Base-by-base conservation (phyloP, 2,329 filamentous ascomycete genomes). In the Trichoderma brevicompactum region DNA sequence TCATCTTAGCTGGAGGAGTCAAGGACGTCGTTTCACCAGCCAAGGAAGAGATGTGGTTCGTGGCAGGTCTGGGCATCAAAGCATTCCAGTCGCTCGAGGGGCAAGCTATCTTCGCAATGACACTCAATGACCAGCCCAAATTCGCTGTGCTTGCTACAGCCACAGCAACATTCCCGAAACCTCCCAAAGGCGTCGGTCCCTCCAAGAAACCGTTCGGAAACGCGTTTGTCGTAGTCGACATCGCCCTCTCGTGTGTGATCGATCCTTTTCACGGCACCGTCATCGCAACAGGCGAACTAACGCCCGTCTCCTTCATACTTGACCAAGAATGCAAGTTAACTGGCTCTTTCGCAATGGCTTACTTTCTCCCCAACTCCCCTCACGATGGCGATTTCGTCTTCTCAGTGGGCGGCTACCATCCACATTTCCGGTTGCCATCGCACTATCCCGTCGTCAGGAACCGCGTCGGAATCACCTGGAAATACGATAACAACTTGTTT, bases 381-480 rank as follows among this genome's bases (percentile, higher is more conserved):
- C 32, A 55, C 17, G 52, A 55, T 6, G 52, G 52, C 34, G 53
- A 56, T 8, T 56, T n/a, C 7, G 53, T 56, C 34, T n/a, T 56
- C 53, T 17, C 34, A 12, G 7, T 56, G 2, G 53, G 53, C 7
- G 53, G 53, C 15, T 56, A 56, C 8, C 53, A 56, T 19, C 53
- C n/a, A 7, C 9, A 7, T 5, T 56, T 23, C 19, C 5, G 9
- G 8, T 5, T 15, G 36, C 53, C 53, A 5, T 15, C 53, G 6
- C 53, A 56, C 19, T 56, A 56, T 7, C 53, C 53, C 0, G 17
- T 6, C 0, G 15, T n/a, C 3, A 23, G 7, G 6, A 5, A 17
- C 6, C 53, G 53, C 8, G 15, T 56, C 9, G 36, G 53, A 8
- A 56, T 56, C 23, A 5, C n/a, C 6, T 43, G 53, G 53, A 28